Base-by-base conservation (phyloP, 2,329 filamentous ascomycete species). In the Exserohilum rostratum region DNA sequence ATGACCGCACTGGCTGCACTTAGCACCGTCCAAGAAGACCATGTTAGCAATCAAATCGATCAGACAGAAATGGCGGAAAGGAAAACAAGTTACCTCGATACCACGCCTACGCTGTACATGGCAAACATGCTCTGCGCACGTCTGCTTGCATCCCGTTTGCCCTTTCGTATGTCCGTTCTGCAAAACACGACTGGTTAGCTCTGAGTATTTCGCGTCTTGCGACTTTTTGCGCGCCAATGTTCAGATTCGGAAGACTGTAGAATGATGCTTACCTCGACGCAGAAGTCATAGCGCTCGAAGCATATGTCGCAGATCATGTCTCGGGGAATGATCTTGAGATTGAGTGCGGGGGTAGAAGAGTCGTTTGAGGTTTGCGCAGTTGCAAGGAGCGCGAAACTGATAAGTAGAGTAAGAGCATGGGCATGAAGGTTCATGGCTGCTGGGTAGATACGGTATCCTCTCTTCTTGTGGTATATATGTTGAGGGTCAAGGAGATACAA, bases 51-150 rank as follows among this genome's bases (percentile, higher is more conserved):
- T 2, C 5, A 12, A 15, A 6, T 17, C 12, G 6, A 33, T 2
- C 2, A 25, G 18, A 2, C 5, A 13, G 2, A 27, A 43, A 6
- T 5, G 11, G n/a, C n/a, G 9, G 15, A 7, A 13, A 20, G 11
- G 2, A 17, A 10, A 17, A 12, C 1, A 12, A 42, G 18, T 0
- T 29, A 12, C 51, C 46, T 52, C 50, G 50, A 52, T 39, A 29
- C 55, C 22, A 20, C 45, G 31, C 12, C 27, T 27, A 11, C 46
- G 47, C n/a, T 52, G 29, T 7, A 46, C 33, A 9, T 55, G 44
- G 40, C 61, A 64, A 17, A 64, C 57, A 46, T 61, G 57, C 34
- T 64, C 55, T 10, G 53, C 50, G 30, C 60, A 64, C 6, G 60
- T 62, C 46, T 55, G 39, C 20, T 42, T 49, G 34, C 57, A 60